Evolutionary conservation across 768 basidiomycete species (phyloP).

Genomic region (Tricholomella constricta): DNA sequence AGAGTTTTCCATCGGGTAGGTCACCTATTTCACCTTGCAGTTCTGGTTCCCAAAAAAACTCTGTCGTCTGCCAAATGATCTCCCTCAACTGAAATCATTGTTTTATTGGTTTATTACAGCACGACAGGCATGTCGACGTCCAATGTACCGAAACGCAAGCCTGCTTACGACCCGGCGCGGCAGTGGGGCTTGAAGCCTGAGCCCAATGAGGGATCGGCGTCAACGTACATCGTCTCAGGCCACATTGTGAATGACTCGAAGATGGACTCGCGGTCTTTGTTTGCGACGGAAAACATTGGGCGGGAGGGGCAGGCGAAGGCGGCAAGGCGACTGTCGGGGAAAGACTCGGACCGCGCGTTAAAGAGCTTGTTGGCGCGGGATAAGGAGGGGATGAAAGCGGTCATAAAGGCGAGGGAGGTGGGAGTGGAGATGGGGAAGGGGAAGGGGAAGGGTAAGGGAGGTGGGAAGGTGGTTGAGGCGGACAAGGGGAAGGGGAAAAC

Average conservation of each 20-base stretch:
- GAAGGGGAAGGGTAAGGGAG: constrained; percentile 18
- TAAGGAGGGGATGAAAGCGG: constrained; percentile 66
- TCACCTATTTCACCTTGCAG: too few species aligned
- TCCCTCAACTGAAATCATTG: background rate
- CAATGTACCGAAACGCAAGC: constrained; percentile 51
- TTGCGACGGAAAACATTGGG: constrained; percentile 70
- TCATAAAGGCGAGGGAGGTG: constrained; percentile 60
- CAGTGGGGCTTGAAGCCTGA: constrained; percentile 76
- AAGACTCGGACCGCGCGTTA: constrained; percentile 63
- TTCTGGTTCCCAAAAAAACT: too few species aligned
- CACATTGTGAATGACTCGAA: constrained; percentile 62
- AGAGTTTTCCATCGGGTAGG: constrained; percentile 85
- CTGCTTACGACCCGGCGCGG: constrained; percentile 65
- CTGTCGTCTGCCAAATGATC: too few species aligned
- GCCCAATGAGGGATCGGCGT: constrained; percentile 31
- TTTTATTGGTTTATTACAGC: constrained; percentile 35
- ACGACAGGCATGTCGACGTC: constrained; percentile 71
- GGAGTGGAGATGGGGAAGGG: constrained; percentile 20
- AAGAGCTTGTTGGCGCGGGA: constrained; percentile 63
- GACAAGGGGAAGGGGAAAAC: constrained; percentile 21
- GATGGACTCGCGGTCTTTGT: constrained; percentile 44
- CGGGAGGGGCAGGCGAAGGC: constrained; percentile 79
- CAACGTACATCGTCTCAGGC: constrained; percentile 83
- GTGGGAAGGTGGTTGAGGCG: constrained; percentile 19
- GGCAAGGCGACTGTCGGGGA: constrained; percentile 57